phyloP scores from a whole-genome alignment of 768 basidiomycete species.

The Leccinum arenicola region DNA sequence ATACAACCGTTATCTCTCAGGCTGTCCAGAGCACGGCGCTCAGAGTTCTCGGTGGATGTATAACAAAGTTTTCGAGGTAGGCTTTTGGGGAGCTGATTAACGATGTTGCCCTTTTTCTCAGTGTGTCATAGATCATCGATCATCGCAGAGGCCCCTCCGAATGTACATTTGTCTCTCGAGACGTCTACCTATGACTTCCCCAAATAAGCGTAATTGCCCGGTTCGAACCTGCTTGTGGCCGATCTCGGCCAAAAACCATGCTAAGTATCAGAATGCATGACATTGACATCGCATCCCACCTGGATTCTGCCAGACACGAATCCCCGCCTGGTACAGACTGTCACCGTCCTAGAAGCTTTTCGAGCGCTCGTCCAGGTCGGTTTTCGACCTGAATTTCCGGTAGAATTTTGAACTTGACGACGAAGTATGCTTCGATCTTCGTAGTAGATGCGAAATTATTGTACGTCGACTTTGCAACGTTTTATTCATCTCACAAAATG shows the following conservation, averaged over 20 bases:
- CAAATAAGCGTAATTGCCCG: constrained; percentile 25
- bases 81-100: background rate
- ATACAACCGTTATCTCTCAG: constrained; percentile 27
- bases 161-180: constrained; percentile 15
- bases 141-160: background rate
- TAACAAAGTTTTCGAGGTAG: constrained; percentile 14
- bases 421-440: constrained; percentile 26
- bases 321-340: constrained; percentile 35
- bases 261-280: constrained; percentile 19
- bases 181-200: constrained; percentile 19
- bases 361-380: constrained; percentile 65
- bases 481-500: background rate
- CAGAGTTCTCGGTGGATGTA: constrained; percentile 40
- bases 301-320: constrained; percentile 39
- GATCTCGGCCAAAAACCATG: constrained; percentile 7
- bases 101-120: background rate
- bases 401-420: constrained; percentile 54
- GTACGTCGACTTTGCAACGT: constrained; percentile 23
- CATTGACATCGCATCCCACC: constrained; percentile 41
- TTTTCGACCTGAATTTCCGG: constrained; percentile 59
- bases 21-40: constrained; percentile 34
- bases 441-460: constrained; percentile 19
- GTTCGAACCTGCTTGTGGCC: constrained; percentile 17
- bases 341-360: constrained; percentile 80
- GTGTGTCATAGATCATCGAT: no score